Base-by-base conservation (phyloP, 345 rosid species). In the Dipteronia dyeriana region DNA sequence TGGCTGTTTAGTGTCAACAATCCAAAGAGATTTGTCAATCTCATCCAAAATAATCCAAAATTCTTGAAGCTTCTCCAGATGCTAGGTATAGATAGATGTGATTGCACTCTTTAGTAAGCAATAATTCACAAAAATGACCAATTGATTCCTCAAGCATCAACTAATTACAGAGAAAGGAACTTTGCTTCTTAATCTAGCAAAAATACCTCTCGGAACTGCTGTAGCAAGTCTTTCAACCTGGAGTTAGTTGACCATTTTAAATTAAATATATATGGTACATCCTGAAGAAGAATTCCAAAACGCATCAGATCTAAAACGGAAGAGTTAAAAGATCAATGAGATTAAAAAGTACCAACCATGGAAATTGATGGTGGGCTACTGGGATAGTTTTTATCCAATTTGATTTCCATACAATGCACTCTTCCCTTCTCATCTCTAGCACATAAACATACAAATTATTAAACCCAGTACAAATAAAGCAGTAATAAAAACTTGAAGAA, bases 1-100 rank as follows among this genome's bases (percentile, higher is more conserved):
- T 79, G 87, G 71, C 45, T 83, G 84, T 64, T 86, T 85, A 51
- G 64, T 61, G 82, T 82, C 83, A 76, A 89, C 87, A 75, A 90
- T 84, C 80, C 84, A 84, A 49, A 94, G 87, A 78, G 89, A 90
- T 60, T 83, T 80, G 75, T 94, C 97, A 62, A 94, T 91, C 43
- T 90, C 94, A 23, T 92, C 94, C 85, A 94, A 82, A 72, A 89
- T 84, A 72, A 90, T 88, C 96, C 96, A 94, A 77, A 89, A 89
- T 71, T 88, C 90, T 79, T 86, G 88, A 77, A 94, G 92, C 71
- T 68, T 85, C 77, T 88, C 87, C 81, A 92, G 66, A 87, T 94
- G 97, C 95, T 92, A 75, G 43, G 66, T 41, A 76, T 57, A 43
- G 17, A 11, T 9, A 43, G 66, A 34, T 34, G 6, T 34, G 38